Evolutionary conservation across 805 yeast genomes (phyloP).

Genomic region (Diddensiella transvaalensis): DNA sequence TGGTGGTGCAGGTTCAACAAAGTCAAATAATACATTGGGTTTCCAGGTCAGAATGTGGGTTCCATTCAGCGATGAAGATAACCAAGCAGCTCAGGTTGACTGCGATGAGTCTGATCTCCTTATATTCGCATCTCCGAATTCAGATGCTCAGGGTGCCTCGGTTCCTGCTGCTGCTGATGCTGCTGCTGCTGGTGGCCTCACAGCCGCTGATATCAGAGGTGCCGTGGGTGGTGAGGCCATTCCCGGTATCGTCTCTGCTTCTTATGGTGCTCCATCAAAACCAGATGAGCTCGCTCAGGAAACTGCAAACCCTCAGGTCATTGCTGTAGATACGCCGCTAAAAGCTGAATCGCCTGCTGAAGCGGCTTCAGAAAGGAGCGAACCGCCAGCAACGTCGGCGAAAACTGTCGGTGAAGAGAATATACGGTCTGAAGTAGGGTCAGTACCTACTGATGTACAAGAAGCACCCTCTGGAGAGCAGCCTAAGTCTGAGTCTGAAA

Average conservation of each 20-base stretch:
- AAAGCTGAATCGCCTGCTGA: too few species aligned
- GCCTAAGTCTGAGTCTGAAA: too few species aligned
- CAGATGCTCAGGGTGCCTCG: slow-evolving; percentile 26
- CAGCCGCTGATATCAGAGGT: slow-evolving; percentile 50
- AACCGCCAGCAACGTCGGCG: too few species aligned
- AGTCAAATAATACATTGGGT: slow-evolving; percentile 11
- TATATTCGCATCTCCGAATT: slow-evolving; percentile 40
- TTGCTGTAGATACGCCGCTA: background rate
- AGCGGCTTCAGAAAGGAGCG: too few species aligned
- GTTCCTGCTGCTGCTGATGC: slow-evolving; percentile 21
- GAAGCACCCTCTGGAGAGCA: too few species aligned
- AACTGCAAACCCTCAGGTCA: background rate
- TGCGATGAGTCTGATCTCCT: slow-evolving; percentile 43
- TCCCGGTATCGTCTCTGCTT: slow-evolving; percentile 37
- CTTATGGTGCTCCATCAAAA: slow-evolving; percentile 2
- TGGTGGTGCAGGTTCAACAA: slow-evolving; percentile 23
- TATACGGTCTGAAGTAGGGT: too few species aligned
- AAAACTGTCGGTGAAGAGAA: too few species aligned
- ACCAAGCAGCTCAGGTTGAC: slow-evolving; percentile 30
- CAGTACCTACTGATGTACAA: too few species aligned
- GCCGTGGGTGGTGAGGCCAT: slow-evolving; percentile 51
- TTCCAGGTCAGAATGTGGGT: slow-evolving; percentile 38
- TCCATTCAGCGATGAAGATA: slow-evolving; percentile 13
- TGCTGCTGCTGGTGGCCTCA: slow-evolving; percentile 33
- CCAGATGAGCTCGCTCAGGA: background rate